A percentile compares a stretch with the other conserved stretches of the same genome.
phyloP scores from a whole-genome alignment of 1,284 basidiomycete genomes.

The Calocybe gambosa region DNA sequence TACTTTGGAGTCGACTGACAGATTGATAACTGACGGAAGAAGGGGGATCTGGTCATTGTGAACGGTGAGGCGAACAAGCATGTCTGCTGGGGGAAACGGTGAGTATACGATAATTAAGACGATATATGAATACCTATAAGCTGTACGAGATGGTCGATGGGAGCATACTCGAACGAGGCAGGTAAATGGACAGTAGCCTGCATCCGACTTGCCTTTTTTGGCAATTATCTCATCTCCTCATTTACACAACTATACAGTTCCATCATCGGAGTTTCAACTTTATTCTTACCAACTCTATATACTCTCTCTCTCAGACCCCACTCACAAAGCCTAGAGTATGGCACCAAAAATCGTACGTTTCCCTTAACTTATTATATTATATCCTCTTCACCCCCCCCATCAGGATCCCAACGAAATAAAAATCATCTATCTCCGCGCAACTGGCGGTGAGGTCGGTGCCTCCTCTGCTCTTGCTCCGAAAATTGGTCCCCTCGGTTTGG shows the following conservation, averaged over 20 bases:
- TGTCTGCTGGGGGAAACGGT: slow-evolving; percentile 60
- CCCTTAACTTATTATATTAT: too few species aligned
- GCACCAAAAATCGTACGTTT: slow-evolving; percentile 75
- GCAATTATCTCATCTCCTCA: neutral
- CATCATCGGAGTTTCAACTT: slow-evolving; percentile 42
- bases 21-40: slow-evolving; percentile 68
- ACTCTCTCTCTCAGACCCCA: slow-evolving; percentile 13
- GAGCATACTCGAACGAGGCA: slow-evolving; percentile 68
- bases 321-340: slow-evolving; percentile 36
- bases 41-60: slow-evolving; percentile 93
- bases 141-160: slow-evolving; percentile 74
- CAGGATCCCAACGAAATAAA: slow-evolving; percentile 93
- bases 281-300: slow-evolving; percentile 29
- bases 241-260: slow-evolving; percentile 46
- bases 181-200: slow-evolving; percentile 58
- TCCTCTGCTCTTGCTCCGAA: slow-evolving; percentile 98
- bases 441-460: slow-evolving; percentile 99
- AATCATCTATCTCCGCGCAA: slow-evolving; percentile 99
- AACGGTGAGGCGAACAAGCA: slow-evolving; percentile 86
- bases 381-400: too few species aligned
- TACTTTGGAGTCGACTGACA: too few species aligned
- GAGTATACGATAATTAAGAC: slow-evolving; percentile 6
- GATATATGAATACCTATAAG: slow-evolving; percentile 64
- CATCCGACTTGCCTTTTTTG: slow-evolving; percentile 11
- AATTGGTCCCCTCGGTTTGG: slow-evolving; percentile 99